Conservation (phyloP, 306 rosid species). For the Casuarina glauca region DNA sequence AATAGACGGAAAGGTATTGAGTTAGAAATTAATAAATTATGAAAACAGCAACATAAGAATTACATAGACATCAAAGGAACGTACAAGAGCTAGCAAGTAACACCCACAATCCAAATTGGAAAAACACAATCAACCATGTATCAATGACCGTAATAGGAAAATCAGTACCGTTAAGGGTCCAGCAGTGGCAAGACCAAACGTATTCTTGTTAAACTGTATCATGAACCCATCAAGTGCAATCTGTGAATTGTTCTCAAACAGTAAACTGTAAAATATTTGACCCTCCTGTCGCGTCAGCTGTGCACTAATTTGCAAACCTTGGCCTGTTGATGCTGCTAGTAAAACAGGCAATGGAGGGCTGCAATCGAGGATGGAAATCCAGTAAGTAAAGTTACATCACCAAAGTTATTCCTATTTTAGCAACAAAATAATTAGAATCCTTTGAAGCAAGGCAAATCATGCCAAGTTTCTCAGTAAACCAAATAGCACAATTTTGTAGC, state of each 20-base stretch:
- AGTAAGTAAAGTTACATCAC: constrained; percentile 21
- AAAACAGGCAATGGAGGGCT: constrained; percentile 86
- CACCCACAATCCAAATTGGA: background rate
- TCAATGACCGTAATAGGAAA: background rate
- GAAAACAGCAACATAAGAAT: background rate
- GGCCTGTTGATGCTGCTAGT: constrained; percentile 80
- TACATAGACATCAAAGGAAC: background rate
- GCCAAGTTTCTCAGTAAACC: constrained; percentile 13
- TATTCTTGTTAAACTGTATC: constrained; percentile 98
- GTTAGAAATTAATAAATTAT: constrained; percentile 19
- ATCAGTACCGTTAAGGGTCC: constrained; percentile 75
- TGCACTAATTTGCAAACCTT: constrained; percentile 98
- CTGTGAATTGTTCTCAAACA: constrained; percentile 86
- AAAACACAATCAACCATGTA: background rate
- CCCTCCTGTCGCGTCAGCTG: constrained; percentile 74
- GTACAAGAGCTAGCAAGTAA: background rate
- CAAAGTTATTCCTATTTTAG: background rate
- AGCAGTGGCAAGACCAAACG: constrained; percentile 94
- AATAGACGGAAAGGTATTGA: constrained; percentile 26
- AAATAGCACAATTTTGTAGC: background rate
- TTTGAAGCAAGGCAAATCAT: constrained; percentile 5
- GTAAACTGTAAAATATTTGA: constrained; percentile 78
- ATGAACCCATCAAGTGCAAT: constrained; percentile 87
- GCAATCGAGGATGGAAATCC: constrained; percentile 38
- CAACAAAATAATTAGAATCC: constrained; percentile 19